Evolutionary conservation across 2,329 filamentous ascomycete species (phyloP), one percentile per base, ranked within the genome.

Genomic region (Pestalotiopsis sp.): DNA sequence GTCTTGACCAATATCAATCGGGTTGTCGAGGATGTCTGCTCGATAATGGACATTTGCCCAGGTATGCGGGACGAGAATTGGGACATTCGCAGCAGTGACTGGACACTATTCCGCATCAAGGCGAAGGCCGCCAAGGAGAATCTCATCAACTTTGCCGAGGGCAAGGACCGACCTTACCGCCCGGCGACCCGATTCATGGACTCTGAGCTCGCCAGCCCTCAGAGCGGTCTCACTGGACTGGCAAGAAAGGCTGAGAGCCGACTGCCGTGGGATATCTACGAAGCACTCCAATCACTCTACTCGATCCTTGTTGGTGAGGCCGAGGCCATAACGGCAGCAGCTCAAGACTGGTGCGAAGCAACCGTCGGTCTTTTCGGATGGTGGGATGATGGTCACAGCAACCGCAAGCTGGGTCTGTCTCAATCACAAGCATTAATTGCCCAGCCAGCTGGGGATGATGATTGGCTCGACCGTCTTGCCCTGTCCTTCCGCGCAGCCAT

Each of bases 311-410:
- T 96, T 4, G 95, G 95, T 45, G 89, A 92, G 71, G 86, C 90
- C 11, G 88, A 91, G 45, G 90, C 94, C 23, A 93, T 98, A 66
- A 83, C 97, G 70, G 88, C 90, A 61, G 89, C 90, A 59, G 89
- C 94, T 1, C 91, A 95, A 75, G 95, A 98, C 79, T 98, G 95
- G 95, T 90, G 95, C 65, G 95, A 98, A 82, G 95, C 94, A 0
- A 92, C 91, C 0, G 82, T 98, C 69, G 93, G 91, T 1, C 83
- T 98, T 64, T 91, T 95, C 39, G 91, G 92, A 5, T 98, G 95
- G 95, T 97, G 95, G 94, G 92, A 97, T 76, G 93, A 96, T 70
- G 88, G 88, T n/a, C 84, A 79, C 64, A 80, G 80, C 69, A 83
- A 81, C 73, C 80, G 76, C 63, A 76, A 80, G 23, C 77, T 79